Percentiles rank a stretch among this genome's conserved stretches.
These are phyloP conservation scores for Xylariaceae sp. DNA, from an alignment of 2,329 filamentous ascomycete species.

Conservation along the genomic window DNA sequence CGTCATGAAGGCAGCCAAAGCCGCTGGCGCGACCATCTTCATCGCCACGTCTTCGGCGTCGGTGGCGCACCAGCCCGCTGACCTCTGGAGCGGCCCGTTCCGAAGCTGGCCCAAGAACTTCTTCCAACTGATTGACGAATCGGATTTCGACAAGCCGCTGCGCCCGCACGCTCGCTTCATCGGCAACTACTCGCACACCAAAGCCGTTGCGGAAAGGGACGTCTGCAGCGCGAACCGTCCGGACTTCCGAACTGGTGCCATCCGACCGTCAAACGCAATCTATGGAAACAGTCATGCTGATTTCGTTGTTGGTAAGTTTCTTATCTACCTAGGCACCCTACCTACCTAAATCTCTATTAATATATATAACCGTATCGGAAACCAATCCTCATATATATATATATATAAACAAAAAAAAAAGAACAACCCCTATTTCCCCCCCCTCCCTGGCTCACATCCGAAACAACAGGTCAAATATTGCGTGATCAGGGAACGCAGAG, in stretches of 20 bases:
- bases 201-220: conserved; percentile 41
- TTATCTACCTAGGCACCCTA: no score
- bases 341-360: no score
- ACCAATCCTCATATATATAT: no score
- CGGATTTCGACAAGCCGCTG: conserved; percentile 35
- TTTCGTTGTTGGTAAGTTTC: conserved; percentile 32
- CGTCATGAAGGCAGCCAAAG: conserved; percentile 38
- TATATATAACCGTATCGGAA: no score
- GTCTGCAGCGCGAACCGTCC: conserved; percentile 32
- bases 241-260: conserved; percentile 46
- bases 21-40: conserved; percentile 39
- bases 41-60: conserved; percentile 45
- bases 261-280: conserved; percentile 44
- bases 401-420: no score
- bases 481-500: conserved; percentile 35
- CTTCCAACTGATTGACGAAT: conserved; percentile 40
- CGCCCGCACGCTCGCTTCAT: conserved; percentile 38
- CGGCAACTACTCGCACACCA: conserved; percentile 42
- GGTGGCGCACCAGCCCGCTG: conserved; percentile 35
- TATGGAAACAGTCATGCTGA: conserved; percentile 36
- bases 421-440: not conserved
- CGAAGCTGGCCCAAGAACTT: conserved; percentile 34
- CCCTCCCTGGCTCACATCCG: not conserved
- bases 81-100: conserved; percentile 36
- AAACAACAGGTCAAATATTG: conserved; percentile 25